Conservation (phyloP, 208 protist species). For the Trypanosoma mega region DNA sequence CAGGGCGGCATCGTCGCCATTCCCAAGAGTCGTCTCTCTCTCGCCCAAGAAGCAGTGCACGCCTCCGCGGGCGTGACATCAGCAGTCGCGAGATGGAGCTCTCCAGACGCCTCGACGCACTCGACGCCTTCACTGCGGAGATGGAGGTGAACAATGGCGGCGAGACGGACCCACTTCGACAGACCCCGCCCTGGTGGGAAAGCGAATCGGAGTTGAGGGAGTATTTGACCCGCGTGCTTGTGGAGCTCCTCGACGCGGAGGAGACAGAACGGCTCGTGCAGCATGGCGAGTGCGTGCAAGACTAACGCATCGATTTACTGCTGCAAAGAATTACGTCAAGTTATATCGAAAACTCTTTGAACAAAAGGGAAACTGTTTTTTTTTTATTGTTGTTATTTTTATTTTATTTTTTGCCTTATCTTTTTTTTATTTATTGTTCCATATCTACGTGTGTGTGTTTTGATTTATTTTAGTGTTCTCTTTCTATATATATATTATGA, state of each 20-base stretch:
- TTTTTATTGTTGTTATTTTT: too few species aligned
- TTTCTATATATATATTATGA: too few species aligned
- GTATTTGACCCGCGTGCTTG: constrained; percentile 9
- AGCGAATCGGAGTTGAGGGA: constrained; percentile 8
- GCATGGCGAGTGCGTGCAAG: background rate
- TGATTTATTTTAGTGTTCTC: too few species aligned
- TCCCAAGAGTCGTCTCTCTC: background rate
- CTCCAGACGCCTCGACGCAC: background rate
- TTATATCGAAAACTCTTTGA: too few species aligned
- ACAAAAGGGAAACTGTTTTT: too few species aligned
- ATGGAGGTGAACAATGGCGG: background rate
- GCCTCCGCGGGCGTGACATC: background rate
- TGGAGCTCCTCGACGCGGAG: constrained; percentile 9
- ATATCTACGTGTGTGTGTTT: too few species aligned
- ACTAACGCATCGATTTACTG: too few species aligned
- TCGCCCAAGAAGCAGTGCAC: background rate
- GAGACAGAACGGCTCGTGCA: background rate
- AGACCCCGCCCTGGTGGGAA: constrained; percentile 3
- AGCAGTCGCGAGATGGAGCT: background rate
- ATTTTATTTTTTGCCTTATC: too few species aligned
- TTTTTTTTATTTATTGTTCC: too few species aligned
- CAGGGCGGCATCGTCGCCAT: background rate
- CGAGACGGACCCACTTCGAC: background rate
- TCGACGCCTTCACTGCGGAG: background rate
- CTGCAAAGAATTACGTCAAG: too few species aligned